These are phyloP conservation scores for Inga oerstediana DNA, from an alignment of 306 rosid species.

Conservation along the genomic window DNA sequence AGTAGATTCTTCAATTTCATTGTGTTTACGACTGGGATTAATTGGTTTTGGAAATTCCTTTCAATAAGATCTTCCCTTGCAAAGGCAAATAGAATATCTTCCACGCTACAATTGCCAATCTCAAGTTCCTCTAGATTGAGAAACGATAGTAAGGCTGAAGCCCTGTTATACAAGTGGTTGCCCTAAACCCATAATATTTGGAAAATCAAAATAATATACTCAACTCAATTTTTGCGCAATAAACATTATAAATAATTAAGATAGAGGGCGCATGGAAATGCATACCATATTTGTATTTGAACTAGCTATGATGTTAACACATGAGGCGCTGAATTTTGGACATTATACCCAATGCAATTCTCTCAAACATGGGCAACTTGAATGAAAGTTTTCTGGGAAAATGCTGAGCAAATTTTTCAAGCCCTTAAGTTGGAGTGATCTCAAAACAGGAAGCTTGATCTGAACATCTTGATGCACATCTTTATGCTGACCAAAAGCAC, in stretches of 20 bases:
- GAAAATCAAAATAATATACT: not conserved
- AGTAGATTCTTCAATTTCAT: not conserved
- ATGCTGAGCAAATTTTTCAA: not conserved
- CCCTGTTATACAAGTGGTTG: not conserved
- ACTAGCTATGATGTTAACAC: not conserved
- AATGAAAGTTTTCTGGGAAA: not conserved
- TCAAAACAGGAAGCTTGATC: not conserved
- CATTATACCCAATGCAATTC: not conserved
- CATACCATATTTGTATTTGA: not conserved
- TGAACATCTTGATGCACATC: not conserved
- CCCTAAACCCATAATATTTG: not conserved
- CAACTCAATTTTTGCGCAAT: not conserved
- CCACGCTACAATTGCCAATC: not conserved
- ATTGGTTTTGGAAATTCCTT: not conserved
- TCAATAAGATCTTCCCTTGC: not conserved
- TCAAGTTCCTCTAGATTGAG: not conserved
- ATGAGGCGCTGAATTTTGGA: not conserved
- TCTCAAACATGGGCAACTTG: constrained; percentile 9
- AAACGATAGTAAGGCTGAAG: not conserved
- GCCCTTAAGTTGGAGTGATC: not conserved
- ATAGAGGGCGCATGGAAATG: not conserved
- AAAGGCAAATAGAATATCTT: not conserved
- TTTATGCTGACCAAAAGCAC: not conserved
- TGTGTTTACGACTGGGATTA: not conserved
- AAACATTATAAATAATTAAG: not conserved